phyloP scores from a whole-genome alignment of 495 filamentous ascomycete species.

The Hypoxylon fuscum region DNA sequence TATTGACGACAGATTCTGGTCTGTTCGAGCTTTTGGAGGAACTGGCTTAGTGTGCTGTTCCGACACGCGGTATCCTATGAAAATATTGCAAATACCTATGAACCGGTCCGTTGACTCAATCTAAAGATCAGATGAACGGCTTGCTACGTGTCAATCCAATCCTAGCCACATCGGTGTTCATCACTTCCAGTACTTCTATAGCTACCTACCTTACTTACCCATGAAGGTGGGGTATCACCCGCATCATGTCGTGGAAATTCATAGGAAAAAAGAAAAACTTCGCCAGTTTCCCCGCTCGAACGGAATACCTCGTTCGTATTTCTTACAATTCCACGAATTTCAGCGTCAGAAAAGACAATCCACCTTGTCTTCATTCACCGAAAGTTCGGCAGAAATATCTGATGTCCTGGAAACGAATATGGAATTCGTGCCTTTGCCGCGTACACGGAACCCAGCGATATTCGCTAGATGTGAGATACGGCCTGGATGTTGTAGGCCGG shows the following conservation, averaged over 20 bases:
- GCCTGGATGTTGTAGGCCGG: not conserved
- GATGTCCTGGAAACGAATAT: not conserved
- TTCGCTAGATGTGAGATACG: constrained; percentile 2
- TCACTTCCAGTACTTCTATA: constrained; percentile 3
- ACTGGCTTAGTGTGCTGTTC: not conserved
- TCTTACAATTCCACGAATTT: not conserved
- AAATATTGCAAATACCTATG: not conserved
- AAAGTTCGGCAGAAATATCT: constrained; percentile 20
- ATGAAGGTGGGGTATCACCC: constrained; percentile 20
- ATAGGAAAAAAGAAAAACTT: not conserved
- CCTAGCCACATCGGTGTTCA: constrained; percentile 16
- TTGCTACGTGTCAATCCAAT: constrained; percentile 29
- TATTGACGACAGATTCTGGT: not conserved
- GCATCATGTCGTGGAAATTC: constrained; percentile 18
- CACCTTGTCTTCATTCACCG: constrained; percentile 11
- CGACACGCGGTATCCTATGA: not conserved
- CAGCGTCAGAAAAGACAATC: constrained; percentile 3
- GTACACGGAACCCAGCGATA: not conserved
- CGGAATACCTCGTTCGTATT: constrained; percentile 16
- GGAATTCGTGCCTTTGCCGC: not conserved
- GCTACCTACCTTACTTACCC: constrained; percentile 3
- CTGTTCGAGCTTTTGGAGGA: not conserved
- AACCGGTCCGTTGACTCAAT: constrained; percentile 17
- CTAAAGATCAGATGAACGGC: constrained; percentile 20
- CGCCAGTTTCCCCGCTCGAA: constrained; percentile 28